Evolutionary conservation across 2,329 filamentous ascomycete genomes (phyloP).

Genomic region (Ophiostoma angusticollis): DNA sequence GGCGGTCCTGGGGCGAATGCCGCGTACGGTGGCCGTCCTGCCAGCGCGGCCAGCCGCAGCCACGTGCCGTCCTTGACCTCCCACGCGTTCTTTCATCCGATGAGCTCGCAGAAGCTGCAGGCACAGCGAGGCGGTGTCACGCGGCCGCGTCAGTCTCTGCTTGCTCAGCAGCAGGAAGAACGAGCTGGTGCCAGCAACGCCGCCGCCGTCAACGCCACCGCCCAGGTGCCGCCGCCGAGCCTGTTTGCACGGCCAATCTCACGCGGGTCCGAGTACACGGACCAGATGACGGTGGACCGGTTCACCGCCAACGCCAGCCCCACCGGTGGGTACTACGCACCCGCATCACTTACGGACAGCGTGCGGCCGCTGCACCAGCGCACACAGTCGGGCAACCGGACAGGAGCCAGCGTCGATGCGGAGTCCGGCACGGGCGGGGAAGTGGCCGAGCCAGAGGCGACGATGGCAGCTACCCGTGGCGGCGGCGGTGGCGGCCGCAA

Average conservation of each 20-base stretch:
- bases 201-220: slow-evolving; percentile 14
- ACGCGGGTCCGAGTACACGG: slow-evolving; percentile 68
- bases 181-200: not conserved
- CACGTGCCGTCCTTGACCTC: slow-evolving; percentile 84
- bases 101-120: slow-evolving; percentile 92
- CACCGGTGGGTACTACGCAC: slow-evolving; percentile 42
- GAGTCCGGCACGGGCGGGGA: slow-evolving; percentile 11
- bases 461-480: not conserved
- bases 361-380: slow-evolving; percentile 57
- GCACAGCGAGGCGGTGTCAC: slow-evolving; percentile 59
- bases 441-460: not conserved
- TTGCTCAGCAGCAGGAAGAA: slow-evolving; percentile 8
- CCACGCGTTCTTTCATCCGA: slow-evolving; percentile 86
- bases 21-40: slow-evolving; percentile 36
- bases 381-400: slow-evolving; percentile 19
- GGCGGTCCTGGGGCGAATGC: not conserved
- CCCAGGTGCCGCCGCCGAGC: slow-evolving; percentile 21
- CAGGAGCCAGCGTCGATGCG: not conserved
- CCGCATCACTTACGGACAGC: slow-evolving; percentile 61
- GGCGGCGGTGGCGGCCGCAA: not conserved
- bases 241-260: slow-evolving; percentile 52
- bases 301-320: slow-evolving; percentile 64
- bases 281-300: slow-evolving; percentile 57
- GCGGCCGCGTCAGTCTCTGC: slow-evolving; percentile 23
- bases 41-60: slow-evolving; percentile 61